Percentiles rank a stretch among this genome's conserved stretches.
Evolutionary conservation across 1,284 basidiomycete species (phyloP).

Genomic region (Schizophyllum commune): DNA sequence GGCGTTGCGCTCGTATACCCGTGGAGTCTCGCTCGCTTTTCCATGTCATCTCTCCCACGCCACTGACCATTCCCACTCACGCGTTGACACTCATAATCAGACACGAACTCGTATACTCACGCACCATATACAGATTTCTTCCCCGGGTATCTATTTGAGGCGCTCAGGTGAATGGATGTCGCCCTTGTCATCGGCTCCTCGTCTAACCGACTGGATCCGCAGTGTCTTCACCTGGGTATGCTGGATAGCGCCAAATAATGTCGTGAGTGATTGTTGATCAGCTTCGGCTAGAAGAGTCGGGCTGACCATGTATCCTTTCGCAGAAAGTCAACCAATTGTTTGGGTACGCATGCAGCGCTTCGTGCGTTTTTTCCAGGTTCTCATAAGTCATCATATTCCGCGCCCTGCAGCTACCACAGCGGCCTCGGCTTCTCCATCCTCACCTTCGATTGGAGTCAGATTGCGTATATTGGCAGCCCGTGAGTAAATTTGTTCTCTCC

Average conservation of each 20-base stretch:
- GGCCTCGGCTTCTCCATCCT: constrained; percentile 19
- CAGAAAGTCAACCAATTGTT: constrained; percentile 18
- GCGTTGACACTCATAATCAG: background rate
- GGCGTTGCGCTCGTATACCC: too few species aligned
- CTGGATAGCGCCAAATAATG: constrained; percentile 17
- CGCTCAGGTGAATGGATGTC: background rate
- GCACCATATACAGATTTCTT: constrained; percentile 9
- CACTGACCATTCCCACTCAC: background rate
- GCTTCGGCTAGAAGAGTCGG: background rate
- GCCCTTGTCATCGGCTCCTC: too few species aligned
- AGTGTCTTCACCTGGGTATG: constrained; percentile 8
- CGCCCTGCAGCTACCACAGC: constrained; percentile 10
- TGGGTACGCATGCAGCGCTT: constrained; percentile 8
- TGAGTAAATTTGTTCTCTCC: background rate
- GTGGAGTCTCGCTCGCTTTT: too few species aligned
- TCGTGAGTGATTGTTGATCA: constrained; percentile 8
- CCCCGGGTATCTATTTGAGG: constrained; percentile 11
- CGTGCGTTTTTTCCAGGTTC: background rate
- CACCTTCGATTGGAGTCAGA: constrained; percentile 40
- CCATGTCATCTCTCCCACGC: too few species aligned
- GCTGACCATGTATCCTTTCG: background rate
- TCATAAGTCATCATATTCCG: background rate
- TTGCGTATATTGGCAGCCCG: constrained; percentile 37
- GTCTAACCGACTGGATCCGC: background rate
- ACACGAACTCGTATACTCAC: too few species aligned